These are phyloP conservation scores for Trichoderma asperelloides DNA, from an alignment of 495 filamentous ascomycete species.

Conservation along the genomic window DNA sequence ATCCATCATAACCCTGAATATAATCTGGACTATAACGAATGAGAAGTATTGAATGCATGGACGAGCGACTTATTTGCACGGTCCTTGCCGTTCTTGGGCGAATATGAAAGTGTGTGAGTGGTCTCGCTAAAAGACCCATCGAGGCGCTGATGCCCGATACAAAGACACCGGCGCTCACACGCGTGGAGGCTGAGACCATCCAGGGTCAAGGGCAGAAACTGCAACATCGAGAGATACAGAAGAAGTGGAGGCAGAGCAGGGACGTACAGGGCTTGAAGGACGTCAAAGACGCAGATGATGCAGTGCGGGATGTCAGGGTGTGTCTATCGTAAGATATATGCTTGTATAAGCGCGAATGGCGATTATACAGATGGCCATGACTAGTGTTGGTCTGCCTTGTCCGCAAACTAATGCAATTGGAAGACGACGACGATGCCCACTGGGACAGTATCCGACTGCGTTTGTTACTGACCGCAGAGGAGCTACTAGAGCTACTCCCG, in stretches of 20 bases:
- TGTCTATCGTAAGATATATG: neutral
- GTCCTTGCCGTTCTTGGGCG: neutral
- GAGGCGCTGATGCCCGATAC: neutral
- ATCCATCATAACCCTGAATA: neutral
- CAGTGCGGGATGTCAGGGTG: neutral
- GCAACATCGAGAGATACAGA: conserved; percentile 6
- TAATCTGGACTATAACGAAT: neutral
- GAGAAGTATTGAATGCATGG: neutral
- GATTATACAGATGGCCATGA: neutral
- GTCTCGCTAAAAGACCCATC: neutral
- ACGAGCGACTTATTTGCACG: neutral
- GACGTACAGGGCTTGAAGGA: neutral
- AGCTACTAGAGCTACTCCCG: neutral
- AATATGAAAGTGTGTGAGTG: conserved; percentile 1
- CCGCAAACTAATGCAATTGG: neutral
- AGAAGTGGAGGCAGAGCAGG: neutral
- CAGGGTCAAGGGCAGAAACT: conserved; percentile 5
- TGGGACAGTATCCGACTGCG: neutral
- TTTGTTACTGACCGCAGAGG: neutral
- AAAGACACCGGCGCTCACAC: conserved; percentile 1
- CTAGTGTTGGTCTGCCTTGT: neutral
- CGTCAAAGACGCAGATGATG: neutral
- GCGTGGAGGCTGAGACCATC: conserved; percentile 6
- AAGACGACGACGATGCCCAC: neutral
- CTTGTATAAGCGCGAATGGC: neutral